Percentiles rank a stretch among this genome's conserved stretches.
These are phyloP conservation scores for Lolium multiflorum DNA, from an alignment of 176 grass and related monocot genomes.

Conservation along the genomic window DNA sequence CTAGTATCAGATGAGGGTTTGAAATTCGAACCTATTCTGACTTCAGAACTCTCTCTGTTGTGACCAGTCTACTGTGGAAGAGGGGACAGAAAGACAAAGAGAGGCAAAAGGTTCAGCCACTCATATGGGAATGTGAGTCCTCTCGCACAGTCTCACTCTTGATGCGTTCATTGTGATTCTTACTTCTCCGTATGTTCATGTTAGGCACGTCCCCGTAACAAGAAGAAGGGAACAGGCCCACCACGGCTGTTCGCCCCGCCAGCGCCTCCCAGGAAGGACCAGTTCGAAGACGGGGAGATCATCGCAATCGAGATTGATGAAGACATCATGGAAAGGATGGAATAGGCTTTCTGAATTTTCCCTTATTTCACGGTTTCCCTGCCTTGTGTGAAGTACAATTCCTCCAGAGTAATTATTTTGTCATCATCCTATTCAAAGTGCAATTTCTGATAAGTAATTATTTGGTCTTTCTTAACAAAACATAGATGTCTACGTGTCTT, in stretches of 20 bases:
- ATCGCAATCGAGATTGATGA: constrained; percentile 67
- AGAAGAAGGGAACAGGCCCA: constrained; percentile 79
- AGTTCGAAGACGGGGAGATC: constrained; percentile 71
- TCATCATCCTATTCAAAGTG: constrained; percentile 9
- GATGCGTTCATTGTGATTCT: neutral
- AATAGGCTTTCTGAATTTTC: constrained; percentile 46
- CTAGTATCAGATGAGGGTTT: neutral
- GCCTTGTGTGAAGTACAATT: constrained; percentile 10
- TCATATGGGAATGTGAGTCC: constrained; percentile 74
- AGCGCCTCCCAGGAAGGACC: constrained; percentile 67
- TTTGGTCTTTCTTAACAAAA: neutral
- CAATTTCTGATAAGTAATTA: constrained; percentile 29
- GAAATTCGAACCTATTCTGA: constrained; percentile 16
- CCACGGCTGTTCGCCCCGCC: constrained; percentile 53
- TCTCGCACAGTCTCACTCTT: neutral
- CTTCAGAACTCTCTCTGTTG: constrained; percentile 12
- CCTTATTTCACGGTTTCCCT: neutral
- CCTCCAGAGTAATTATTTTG: constrained; percentile 37
- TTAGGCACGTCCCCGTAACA: constrained; percentile 66
- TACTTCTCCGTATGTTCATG: constrained; percentile 3
- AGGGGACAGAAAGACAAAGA: constrained; percentile 76
- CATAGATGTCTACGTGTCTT: neutral
- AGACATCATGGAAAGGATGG: constrained; percentile 64
- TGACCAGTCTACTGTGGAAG: constrained; percentile 74
- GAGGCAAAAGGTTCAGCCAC: constrained; percentile 82